A percentile compares a stretch with the other conserved stretches of the same genome.
phyloP scores from a whole-genome alignment of 805 yeast species.

The Suhomyces kilbournensis region DNA sequence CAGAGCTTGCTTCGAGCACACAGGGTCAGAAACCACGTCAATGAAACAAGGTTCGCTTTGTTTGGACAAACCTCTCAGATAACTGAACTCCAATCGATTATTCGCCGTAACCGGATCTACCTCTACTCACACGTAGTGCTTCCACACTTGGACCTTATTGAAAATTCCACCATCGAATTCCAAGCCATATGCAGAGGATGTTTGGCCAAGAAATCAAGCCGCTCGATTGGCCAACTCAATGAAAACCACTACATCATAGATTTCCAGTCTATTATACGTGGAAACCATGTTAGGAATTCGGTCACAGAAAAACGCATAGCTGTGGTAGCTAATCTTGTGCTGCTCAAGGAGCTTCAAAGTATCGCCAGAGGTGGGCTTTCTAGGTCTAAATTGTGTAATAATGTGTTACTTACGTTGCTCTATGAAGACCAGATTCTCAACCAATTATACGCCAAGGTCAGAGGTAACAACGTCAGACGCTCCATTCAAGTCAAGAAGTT shows the following conservation, averaged over 20 bases:
- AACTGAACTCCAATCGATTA: constrained; percentile 38
- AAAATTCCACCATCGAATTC: constrained; percentile 20
- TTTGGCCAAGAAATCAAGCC: constrained; percentile 15
- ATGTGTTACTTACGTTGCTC: constrained; percentile 40
- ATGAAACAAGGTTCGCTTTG: constrained; percentile 9
- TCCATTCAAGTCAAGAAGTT: constrained; percentile 17
- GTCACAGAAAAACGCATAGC: constrained; percentile 12
- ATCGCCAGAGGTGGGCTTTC: constrained; percentile 45
- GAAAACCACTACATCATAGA: constrained; percentile 13
- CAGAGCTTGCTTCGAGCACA: constrained; percentile 47
- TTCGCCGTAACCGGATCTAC: constrained; percentile 20
- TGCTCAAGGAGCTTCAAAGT: constrained; percentile 35
- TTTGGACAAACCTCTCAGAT: constrained; percentile 15
- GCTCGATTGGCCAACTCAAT: neutral
- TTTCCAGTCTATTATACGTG: constrained; percentile 42
- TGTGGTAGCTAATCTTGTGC: constrained; percentile 6
- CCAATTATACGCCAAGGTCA: constrained; percentile 39
- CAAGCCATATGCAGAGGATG: constrained; percentile 31
- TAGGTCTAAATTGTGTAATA: constrained; percentile 42
- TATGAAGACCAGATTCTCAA: constrained; percentile 37
- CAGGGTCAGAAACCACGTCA: constrained; percentile 22
- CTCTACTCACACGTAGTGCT: constrained; percentile 19
- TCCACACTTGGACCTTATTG: constrained; percentile 19
- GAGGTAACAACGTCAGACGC: constrained; percentile 41
- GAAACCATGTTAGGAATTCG: constrained; percentile 28